These are phyloP conservation scores for Xylaria sp. DNA, from an alignment of 2,329 filamentous ascomycete genomes.

Conservation along the genomic window DNA sequence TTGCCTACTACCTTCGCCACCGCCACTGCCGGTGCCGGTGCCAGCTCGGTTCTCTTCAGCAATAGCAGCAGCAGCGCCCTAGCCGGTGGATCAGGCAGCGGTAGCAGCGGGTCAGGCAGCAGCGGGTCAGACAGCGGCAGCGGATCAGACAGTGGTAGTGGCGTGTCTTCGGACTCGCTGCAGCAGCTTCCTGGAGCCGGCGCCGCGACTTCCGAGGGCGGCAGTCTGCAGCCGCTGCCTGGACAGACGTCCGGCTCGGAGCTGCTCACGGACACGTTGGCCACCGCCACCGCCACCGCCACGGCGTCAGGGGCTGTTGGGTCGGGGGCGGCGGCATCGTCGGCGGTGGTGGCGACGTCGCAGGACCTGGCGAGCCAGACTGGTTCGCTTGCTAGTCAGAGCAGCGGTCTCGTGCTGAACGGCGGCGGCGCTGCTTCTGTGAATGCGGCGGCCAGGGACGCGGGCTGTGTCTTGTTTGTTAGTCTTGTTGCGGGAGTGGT, in stretches of 20 bases:
- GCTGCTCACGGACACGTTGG: conserved; percentile 3
- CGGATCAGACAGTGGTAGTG: background rate
- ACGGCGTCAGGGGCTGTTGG: too few species aligned
- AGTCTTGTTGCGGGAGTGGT: conserved; percentile 29
- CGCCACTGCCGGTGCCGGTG: background rate
- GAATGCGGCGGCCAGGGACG: conserved; percentile 27
- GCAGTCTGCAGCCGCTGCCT: conserved; percentile 16
- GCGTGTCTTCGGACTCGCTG: conserved; percentile 14
- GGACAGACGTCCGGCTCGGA: conserved; percentile 6
- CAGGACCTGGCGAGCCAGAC: conserved; percentile 22
- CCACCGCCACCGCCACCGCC: conserved; percentile 11
- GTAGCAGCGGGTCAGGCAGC: background rate
- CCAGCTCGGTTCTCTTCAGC: background rate
- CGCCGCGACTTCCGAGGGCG: conserved; percentile 2
- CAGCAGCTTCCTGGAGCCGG: conserved; percentile 14
- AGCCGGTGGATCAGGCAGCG: background rate
- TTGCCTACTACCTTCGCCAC: conserved; percentile 23
- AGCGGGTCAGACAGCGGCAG: background rate
- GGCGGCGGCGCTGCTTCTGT: background rate
- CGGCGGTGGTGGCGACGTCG: background rate
- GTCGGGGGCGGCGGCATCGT: background rate
- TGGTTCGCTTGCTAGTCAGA: conserved; percentile 13
- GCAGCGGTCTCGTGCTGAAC: conserved; percentile 9
- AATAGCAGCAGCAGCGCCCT: background rate
- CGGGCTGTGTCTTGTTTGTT: conserved; percentile 17